phyloP scores from a whole-genome alignment of 495 filamentous ascomycete species.

The Astrothelium subdiscretum region DNA sequence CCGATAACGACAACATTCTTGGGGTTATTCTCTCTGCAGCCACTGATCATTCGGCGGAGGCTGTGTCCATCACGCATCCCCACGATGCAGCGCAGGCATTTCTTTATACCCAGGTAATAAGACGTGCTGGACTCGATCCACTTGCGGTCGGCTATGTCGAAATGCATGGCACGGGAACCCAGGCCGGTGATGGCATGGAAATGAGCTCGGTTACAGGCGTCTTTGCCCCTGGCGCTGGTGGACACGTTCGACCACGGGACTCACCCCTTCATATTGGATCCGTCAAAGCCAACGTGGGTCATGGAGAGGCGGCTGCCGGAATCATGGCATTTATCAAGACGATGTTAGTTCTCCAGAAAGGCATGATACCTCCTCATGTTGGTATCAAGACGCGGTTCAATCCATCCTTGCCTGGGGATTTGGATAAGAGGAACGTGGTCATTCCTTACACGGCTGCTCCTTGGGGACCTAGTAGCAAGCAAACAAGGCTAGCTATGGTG shows the following conservation, averaged over 20 bases:
- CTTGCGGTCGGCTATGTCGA: conserved; percentile 24
- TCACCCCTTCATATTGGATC: conserved; percentile 20
- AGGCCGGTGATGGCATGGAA: conserved; percentile 27
- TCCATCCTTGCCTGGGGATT: conserved; percentile 23
- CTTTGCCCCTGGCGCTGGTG: conserved; percentile 17
- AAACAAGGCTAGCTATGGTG: conserved; percentile 42
- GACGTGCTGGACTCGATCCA: conserved; percentile 14
- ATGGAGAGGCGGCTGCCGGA: conserved; percentile 26
- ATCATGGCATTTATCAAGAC: conserved; percentile 26
- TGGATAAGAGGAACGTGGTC: conserved; percentile 21
- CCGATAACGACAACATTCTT: conserved; percentile 23
- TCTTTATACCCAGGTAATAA: conserved; percentile 16
- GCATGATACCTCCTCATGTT: conserved; percentile 26
- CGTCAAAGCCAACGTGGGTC: conserved; percentile 26
- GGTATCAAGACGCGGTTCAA: conserved; percentile 33
- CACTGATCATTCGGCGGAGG: conserved; percentile 26
- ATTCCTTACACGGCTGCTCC: conserved; percentile 23
- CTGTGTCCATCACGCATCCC: conserved; percentile 30
- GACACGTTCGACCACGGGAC: background rate
- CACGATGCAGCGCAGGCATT: conserved; percentile 19
- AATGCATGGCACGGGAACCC: conserved; percentile 32
- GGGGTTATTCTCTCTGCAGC: conserved; percentile 20
- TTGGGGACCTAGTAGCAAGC: conserved; percentile 13
- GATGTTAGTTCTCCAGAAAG: conserved; percentile 28
- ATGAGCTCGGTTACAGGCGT: conserved; percentile 23